phyloP scores from a whole-genome alignment of 1,139 yeast genomes.

The Magnusiomyces tetraspermus region DNA sequence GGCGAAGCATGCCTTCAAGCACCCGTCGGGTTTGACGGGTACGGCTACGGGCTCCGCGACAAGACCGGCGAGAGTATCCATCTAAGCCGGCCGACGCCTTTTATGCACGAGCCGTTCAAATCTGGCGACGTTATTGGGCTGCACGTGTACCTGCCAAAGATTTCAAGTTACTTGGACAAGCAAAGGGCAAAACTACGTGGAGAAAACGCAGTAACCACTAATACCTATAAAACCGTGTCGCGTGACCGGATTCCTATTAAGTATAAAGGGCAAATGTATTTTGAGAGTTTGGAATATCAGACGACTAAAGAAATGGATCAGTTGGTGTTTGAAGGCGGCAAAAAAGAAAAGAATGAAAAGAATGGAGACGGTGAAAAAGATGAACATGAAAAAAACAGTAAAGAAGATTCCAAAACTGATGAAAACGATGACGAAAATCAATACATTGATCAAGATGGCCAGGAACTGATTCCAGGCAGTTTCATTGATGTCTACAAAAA shows the following conservation, averaged over 20 bases:
- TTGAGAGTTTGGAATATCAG: conserved; percentile 80
- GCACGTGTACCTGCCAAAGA: conserved; percentile 56
- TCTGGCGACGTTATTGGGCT: conserved; percentile 81
- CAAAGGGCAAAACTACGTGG: not conserved
- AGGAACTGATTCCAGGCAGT: conserved; percentile 43
- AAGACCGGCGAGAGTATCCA: conserved; percentile 71
- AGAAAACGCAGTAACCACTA: conserved; percentile 8
- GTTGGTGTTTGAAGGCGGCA: conserved; percentile 14
- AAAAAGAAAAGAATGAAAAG: conserved; percentile 21
- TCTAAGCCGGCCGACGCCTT: conserved; percentile 53
- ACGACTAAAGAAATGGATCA: conserved; percentile 62
- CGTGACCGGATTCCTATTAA: conserved; percentile 86
- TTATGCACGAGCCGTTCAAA: conserved; percentile 46
- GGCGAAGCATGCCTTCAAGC: conserved; percentile 87
- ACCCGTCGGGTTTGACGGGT: conserved; percentile 92
- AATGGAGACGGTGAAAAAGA: conserved; percentile 27
- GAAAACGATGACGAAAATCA: not conserved
- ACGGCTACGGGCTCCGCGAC: conserved; percentile 86
- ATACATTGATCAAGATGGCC: not conserved
- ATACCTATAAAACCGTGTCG: conserved; percentile 33
- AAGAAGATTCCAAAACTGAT: conserved; percentile 10
- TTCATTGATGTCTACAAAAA: conserved; percentile 63
- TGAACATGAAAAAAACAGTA: conserved; percentile 20
- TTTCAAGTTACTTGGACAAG: not conserved
- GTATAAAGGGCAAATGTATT: conserved; percentile 67